Evolutionary conservation across 768 basidiomycete genomes (phyloP), one percentile per base, ranked within the genome.

Genomic region (Psilocybe sp.): DNA sequence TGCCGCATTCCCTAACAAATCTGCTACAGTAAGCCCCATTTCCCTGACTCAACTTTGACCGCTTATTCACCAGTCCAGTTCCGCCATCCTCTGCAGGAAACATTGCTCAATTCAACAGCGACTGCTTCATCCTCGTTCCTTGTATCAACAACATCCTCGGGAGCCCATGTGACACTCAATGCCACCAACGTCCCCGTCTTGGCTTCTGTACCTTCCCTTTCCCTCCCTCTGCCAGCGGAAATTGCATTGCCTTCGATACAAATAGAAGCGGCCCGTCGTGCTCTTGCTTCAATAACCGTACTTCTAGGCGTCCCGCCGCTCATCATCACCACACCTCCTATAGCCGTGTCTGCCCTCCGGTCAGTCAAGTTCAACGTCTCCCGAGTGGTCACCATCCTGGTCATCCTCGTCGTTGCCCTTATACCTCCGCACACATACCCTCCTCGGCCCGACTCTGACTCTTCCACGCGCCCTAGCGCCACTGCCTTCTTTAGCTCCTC

Each of bases 291-390:
- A 12, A 53, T 71, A 4, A 79, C 78, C 4, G 78, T 90, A 19
- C 65, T 82, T 13, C 67, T 85, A 10, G 78, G 78, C 31, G 76
- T 84, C 18, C 87, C 88, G 1, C 71, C 77, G 9, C 60, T 87
- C 52, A 61, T 88, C 42, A 69, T 82, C 46, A 80, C 83, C 8
- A 70, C 72, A 4, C 84, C 82, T 4, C 62, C 78, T 0, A 67
- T 81, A 16, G 77, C 81, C 11, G 60, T 81, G 4, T 75, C 81
- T 4, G 65, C 69, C 23, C 73, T 78, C 48, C 75, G 69, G 37
- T 62, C 64, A 11, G 66, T 62, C 15, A 69, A 64, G 42, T 65
- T 80, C 59, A 75, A 80, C 16, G 53, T 80, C 16, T 79, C 78
- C 4, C 74, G 77, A 48, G 64, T 69, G 23, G 45, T 78, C 44